phyloP scores from a whole-genome alignment of 2,329 filamentous ascomycete species.

The Trichoderma semiorbis region DNA sequence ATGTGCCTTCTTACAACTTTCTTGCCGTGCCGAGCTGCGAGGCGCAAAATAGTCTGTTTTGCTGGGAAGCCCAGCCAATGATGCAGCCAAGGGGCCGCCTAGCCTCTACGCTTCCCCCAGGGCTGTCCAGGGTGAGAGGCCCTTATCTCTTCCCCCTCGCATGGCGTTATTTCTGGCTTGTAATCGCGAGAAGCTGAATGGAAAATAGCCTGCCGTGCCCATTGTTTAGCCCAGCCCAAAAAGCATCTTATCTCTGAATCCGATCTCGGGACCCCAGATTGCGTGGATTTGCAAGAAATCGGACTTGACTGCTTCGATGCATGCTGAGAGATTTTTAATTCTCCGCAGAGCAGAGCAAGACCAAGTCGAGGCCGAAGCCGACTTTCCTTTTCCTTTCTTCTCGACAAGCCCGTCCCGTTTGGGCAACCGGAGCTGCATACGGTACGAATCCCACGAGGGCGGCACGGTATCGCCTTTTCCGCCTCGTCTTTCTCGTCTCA shows the following conservation, averaged over 20 bases:
- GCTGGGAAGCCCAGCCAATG: constrained; percentile 9
- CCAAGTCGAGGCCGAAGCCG: not conserved
- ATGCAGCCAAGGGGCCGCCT: not conserved
- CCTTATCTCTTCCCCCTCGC: constrained; percentile 17
- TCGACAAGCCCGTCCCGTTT: not conserved
- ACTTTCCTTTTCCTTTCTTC: not conserved
- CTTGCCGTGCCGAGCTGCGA: constrained; percentile 11
- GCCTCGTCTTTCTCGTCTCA: not conserved
- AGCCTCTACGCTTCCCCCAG: not conserved
- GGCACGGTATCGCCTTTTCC: not conserved
- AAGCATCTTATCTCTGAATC: not conserved
- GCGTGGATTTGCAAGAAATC: not conserved
- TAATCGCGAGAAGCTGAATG: constrained; percentile 13
- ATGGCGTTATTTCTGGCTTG: constrained; percentile 13
- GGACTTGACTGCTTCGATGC: not conserved
- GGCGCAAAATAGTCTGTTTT: constrained; percentile 14
- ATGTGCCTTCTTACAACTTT: not conserved
- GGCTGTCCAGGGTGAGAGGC: not conserved
- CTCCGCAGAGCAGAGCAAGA: not conserved
- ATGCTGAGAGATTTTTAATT: constrained; percentile 1
- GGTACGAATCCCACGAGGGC: not conserved
- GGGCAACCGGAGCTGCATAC: not conserved
- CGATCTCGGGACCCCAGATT: constrained; percentile 1
- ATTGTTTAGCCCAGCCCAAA: not conserved
- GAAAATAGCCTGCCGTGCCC: not conserved